Evolutionary conservation across 306 rosid genomes (phyloP).

Genomic region (Prunus persica): Prunus_persica_NCBIv2 NC_034012.1:8472001-8472500

Average conservation of each 20-base stretch:
- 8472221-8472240: not conserved
- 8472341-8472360: not conserved
- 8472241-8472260: too few species aligned
- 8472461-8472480: not conserved
- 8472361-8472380: not conserved
- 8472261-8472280: not conserved
- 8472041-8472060: not conserved
- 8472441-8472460: not conserved
- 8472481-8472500: not conserved
- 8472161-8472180: not conserved
- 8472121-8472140: not conserved
- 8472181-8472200: not conserved
- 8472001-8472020: not conserved
- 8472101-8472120: not conserved
- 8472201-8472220: not conserved
- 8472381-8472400: not conserved
- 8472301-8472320: not conserved
- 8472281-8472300: not conserved
- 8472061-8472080: constrained; percentile 3
- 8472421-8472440: not conserved
- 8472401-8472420: not conserved
- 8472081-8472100: constrained; percentile 1
- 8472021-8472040: not conserved
- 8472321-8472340: not conserved
- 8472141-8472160: not conserved